Evolutionary conservation across 805 yeast genomes (phyloP).

Genomic region (Ogataea populi-albae): DNA sequence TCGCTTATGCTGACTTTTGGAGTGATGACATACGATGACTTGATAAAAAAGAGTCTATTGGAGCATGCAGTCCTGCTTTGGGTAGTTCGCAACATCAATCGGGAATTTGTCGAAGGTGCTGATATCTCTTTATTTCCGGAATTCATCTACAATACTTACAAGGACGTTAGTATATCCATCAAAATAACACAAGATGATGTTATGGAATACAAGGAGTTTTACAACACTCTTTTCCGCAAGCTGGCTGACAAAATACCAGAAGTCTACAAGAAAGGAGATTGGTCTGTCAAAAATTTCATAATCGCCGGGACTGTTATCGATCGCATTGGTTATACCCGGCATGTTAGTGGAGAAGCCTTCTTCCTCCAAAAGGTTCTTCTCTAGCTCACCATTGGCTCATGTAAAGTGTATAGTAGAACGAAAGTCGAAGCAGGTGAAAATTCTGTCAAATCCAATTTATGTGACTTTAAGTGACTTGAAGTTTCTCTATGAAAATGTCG

Average conservation of each 20-base stretch:
- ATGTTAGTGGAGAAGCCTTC: constrained; percentile 26
- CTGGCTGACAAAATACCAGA: constrained; percentile 47
- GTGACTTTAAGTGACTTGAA: too few relatives aligned
- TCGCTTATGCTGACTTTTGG: constrained; percentile 59
- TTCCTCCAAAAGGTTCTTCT: constrained; percentile 14
- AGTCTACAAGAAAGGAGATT: constrained; percentile 48
- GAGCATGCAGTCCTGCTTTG: constrained; percentile 62
- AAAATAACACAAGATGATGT: constrained; percentile 51
- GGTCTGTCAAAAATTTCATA: constrained; percentile 48
- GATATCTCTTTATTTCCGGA: constrained; percentile 44
- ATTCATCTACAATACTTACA: constrained; percentile 40
- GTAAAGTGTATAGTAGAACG: too few relatives aligned
- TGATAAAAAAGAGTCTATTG: constrained; percentile 45
- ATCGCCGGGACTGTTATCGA: constrained; percentile 38
- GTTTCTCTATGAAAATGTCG: too few relatives aligned
- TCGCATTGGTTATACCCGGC: constrained; percentile 27
- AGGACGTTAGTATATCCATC: constrained; percentile 31
- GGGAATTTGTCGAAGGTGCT: constrained; percentile 30
- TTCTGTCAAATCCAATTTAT: too few relatives aligned
- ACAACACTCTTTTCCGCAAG: constrained; percentile 41
- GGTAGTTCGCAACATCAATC: constrained; percentile 58
- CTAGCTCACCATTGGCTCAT: too few relatives aligned
- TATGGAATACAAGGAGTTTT: constrained; percentile 49
- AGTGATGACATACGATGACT: constrained; percentile 49
- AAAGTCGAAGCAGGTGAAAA: too few relatives aligned